Evolutionary conservation across 352 stramenopile species (phyloP).

Genomic region (Pythium pectinolyticum): DNA sequence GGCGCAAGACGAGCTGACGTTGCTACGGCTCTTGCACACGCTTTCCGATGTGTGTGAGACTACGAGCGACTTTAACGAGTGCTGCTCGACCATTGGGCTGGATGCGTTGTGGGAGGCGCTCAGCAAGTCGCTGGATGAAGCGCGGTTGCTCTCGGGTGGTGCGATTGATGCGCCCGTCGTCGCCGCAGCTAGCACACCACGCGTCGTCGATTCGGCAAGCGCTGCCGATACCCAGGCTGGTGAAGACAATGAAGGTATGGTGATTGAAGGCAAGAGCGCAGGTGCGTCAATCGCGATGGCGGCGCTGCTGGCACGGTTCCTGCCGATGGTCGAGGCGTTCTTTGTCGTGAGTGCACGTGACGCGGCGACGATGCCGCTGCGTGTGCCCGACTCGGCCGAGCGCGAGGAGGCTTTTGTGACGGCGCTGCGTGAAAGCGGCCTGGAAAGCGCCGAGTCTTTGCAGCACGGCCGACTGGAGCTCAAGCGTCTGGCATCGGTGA

Average conservation of each 20-base stretch:
- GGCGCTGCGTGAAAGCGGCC: constrained; percentile 63
- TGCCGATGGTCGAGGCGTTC: constrained; percentile 98
- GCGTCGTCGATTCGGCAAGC: not conserved
- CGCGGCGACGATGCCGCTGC: constrained; percentile 70
- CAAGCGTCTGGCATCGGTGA: constrained; percentile 40
- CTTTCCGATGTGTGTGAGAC: constrained; percentile 85
- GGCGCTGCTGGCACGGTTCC: constrained; percentile 95
- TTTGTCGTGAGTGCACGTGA: constrained; percentile 97
- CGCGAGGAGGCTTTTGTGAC: constrained; percentile 77
- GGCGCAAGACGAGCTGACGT: constrained; percentile 91
- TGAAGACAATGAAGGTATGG: constrained; percentile 69
- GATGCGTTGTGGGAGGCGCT: constrained; percentile 78
- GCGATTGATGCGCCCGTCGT: not conserved
- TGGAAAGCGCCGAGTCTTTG: constrained; percentile 38
- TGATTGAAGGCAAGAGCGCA: constrained; percentile 88
- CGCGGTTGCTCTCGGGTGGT: constrained; percentile 30
- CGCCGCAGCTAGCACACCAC: not conserved
- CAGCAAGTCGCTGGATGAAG: constrained; percentile 73
- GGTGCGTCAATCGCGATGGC: constrained; percentile 89
- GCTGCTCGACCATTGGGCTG: constrained; percentile 64
- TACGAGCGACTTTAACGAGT: constrained; percentile 70
- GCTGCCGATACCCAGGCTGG: constrained; percentile 5
- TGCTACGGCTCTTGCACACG: constrained; percentile 96
- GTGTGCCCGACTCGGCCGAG: constrained; percentile 69
- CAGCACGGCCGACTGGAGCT: constrained; percentile 27